Conservation (phyloP, 2,329 filamentous ascomycete species). For the Monosporascus sp. region DNA sequence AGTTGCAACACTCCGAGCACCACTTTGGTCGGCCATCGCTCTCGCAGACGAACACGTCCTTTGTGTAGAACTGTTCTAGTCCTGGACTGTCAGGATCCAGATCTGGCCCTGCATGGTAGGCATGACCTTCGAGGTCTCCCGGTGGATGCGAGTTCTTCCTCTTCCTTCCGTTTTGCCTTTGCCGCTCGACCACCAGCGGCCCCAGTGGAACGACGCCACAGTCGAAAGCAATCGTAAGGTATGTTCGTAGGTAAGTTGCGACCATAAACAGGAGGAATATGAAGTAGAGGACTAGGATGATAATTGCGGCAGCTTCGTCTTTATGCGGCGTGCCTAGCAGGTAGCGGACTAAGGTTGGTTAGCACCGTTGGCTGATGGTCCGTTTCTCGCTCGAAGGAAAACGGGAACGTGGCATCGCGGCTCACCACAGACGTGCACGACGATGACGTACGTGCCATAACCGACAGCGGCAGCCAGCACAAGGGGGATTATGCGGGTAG, state of each 20-base stretch:
- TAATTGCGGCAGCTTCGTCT: constrained; percentile 58
- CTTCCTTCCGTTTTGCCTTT: constrained; percentile 20
- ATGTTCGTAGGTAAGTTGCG: constrained; percentile 64
- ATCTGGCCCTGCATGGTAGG: constrained; percentile 34
- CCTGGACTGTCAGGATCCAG: constrained; percentile 57
- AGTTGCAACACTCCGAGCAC: constrained; percentile 78
- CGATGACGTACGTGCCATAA: constrained; percentile 67
- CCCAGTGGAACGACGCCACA: constrained; percentile 70
- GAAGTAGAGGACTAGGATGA: constrained; percentile 68
- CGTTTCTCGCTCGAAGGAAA: not conserved
- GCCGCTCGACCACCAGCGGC: constrained; percentile 28
- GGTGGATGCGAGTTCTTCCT: constrained; percentile 12
- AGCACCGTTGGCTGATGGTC: constrained; percentile 1
- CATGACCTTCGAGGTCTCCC: constrained; percentile 30
- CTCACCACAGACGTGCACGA: constrained; percentile 64
- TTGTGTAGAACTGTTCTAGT: constrained; percentile 72
- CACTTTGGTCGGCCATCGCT: constrained; percentile 77
- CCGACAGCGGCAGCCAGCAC: constrained; percentile 61
- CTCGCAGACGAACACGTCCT: constrained; percentile 80
- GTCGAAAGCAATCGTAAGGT: constrained; percentile 61
- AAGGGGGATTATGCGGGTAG: constrained; percentile 63
- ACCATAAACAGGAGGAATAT: constrained; percentile 64
- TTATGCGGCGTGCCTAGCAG: constrained; percentile 50
- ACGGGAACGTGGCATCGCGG: constrained; percentile 10
- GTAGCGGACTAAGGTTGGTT: constrained; percentile 57